A percentile compares a stretch with the other conserved stretches of the same genome.
Evolutionary conservation across 129 eudicot species (phyloP).

Genomic region (Pseudognaphalium luteoalbum): DNA sequence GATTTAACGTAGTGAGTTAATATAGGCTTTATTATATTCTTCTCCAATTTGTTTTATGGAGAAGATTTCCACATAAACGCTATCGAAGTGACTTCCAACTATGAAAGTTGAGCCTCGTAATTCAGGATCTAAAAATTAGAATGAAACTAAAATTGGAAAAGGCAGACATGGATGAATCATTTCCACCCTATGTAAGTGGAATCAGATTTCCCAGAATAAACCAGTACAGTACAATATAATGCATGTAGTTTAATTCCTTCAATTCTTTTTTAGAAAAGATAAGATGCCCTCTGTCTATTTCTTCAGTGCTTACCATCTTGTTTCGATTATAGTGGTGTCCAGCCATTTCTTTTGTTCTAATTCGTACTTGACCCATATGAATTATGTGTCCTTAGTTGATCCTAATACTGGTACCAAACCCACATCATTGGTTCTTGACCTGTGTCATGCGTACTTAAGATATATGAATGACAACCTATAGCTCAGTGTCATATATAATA

Average conservation of each 20-base stretch:
- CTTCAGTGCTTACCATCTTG: conserved; percentile 10
- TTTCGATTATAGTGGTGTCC: neutral
- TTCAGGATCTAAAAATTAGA: neutral
- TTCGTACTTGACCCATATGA: neutral
- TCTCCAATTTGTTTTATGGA: no score
- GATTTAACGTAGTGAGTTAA: no score
- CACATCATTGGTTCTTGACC: no score
- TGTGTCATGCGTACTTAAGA: neutral
- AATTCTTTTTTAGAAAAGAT: neutral
- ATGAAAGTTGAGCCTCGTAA: neutral
- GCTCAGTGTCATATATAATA: no score
- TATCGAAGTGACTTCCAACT: neutral
- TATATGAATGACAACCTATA: no score
- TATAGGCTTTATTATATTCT: no score
- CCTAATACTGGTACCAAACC: neutral
- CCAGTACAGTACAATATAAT: neutral
- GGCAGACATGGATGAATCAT: neutral
- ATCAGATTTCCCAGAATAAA: conserved; percentile 11
- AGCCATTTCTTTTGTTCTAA: neutral
- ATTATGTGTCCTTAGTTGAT: conserved; percentile 13
- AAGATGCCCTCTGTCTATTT: neutral
- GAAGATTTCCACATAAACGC: no score
- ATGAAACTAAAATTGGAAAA: conserved; percentile 5
- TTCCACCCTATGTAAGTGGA: conserved; percentile 5
- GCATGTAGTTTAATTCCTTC: no score